These are phyloP conservation scores for Sphagnurus paluster DNA, from an alignment of 1,284 basidiomycete genomes.

Conservation along the genomic window DNA sequence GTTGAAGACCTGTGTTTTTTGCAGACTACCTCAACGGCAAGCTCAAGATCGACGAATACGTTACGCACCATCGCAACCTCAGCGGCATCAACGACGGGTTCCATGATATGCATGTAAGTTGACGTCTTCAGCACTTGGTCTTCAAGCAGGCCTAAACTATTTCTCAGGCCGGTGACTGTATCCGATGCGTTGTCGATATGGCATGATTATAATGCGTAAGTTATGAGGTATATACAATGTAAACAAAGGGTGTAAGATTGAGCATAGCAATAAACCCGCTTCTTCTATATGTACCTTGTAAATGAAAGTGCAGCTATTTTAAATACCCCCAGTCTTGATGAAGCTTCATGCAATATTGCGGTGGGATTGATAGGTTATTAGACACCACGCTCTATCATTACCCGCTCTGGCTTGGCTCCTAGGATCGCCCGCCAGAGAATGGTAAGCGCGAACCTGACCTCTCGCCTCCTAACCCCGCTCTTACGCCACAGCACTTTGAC, in stretches of 20 bases:
- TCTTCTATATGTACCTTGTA: slow-evolving; percentile 7
- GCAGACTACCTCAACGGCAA: slow-evolving; percentile 73
- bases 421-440: slow-evolving; percentile 70
- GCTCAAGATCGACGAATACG: slow-evolving; percentile 87
- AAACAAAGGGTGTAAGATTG: not conserved
- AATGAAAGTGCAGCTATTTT: slow-evolving; percentile 2
- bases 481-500: slow-evolving; percentile 63
- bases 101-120: slow-evolving; percentile 91
- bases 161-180: slow-evolving; percentile 79
- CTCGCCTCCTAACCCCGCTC: slow-evolving; percentile 65
- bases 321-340: not conserved
- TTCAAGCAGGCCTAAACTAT: slow-evolving; percentile 1
- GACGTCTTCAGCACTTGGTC: not conserved
- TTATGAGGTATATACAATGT: slow-evolving; percentile 7
- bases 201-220: slow-evolving; percentile 27
- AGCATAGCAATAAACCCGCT: not conserved
- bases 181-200: slow-evolving; percentile 90
- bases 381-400: slow-evolving; percentile 52
- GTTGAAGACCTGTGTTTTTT: not conserved
- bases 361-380: slow-evolving; percentile 23
- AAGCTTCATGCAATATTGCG: not conserved
- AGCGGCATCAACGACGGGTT: slow-evolving; percentile 88
- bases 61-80: slow-evolving; percentile 78
- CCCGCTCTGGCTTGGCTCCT: slow-evolving; percentile 50
- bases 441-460: slow-evolving; percentile 61